These are phyloP conservation scores for Selaginella tamariscina DNA, from an alignment of 75 land plant genomes.

Conservation along the genomic window DNA sequence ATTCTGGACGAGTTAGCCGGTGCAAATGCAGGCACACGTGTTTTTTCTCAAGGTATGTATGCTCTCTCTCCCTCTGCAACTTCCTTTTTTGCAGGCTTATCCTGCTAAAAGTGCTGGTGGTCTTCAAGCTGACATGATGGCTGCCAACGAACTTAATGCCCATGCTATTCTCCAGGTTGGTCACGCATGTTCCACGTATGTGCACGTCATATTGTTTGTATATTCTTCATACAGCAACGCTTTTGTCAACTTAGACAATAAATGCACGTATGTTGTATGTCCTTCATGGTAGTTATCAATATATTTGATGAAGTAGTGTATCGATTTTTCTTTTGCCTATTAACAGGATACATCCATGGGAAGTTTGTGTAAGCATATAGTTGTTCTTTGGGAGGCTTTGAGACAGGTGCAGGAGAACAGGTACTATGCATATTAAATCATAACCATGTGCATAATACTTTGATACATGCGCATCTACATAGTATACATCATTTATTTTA, in stretches of 20 bases:
- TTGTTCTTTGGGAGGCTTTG: constrained; percentile 78
- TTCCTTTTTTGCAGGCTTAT: constrained; percentile 81
- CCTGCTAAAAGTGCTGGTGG: constrained; percentile 68
- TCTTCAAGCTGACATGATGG: constrained; percentile 87
- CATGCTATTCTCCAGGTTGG: constrained; percentile 72
- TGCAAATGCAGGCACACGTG: not conserved
- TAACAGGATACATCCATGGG: constrained; percentile 40
- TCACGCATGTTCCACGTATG: not conserved
- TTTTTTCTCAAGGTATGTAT: not conserved
- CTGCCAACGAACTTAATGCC: constrained; percentile 80
- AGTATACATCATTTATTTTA: not conserved
- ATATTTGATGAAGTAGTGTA: no score
- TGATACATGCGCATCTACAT: not conserved
- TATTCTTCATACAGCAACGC: no score
- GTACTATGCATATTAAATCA: no score
- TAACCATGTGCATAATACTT: no score
- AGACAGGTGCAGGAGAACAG: constrained; percentile 95
- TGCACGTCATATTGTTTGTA: no score
- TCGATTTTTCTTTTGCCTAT: not conserved
- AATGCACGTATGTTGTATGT: no score
- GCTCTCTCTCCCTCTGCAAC: no score
- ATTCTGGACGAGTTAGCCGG: not conserved
- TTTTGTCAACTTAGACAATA: no score
- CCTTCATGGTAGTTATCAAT: no score
- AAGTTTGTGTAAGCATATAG: constrained; percentile 35